Percentiles rank a stretch among this genome's conserved stretches.
Conservation (phyloP, 2,329 filamentous ascomycete species). For the Dactylellina leptospora region DNA sequence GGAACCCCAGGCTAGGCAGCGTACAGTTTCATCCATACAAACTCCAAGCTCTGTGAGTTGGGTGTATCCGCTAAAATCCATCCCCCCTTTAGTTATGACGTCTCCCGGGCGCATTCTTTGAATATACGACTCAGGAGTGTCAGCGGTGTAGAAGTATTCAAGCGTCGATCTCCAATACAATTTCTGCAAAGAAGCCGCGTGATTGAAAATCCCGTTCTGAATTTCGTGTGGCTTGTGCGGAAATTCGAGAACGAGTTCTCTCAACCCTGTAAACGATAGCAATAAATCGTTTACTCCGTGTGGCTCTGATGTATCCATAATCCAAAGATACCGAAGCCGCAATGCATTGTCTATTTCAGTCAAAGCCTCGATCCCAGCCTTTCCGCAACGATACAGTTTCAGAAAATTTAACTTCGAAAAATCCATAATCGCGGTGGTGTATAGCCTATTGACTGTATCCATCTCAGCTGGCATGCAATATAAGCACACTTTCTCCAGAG, state of each 20-base stretch:
- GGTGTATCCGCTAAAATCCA: background rate
- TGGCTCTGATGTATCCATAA: background rate
- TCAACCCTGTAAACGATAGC: conserved; percentile 2
- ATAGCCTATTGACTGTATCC: background rate
- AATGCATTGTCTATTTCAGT: background rate
- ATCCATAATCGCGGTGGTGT: background rate
- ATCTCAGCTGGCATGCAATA: background rate
- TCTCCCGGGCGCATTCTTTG: background rate
- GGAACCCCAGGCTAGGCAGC: no score
- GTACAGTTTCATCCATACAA: background rate
- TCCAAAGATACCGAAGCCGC: background rate
- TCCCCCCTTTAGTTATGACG: background rate
- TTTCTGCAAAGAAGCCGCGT: background rate
- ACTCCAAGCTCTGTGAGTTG: conserved; percentile 2
- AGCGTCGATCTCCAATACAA: conserved; percentile 3
- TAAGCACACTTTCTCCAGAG: background rate
- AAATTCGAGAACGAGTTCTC: conserved; percentile 8
- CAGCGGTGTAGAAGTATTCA: background rate
- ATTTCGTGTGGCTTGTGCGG: background rate
- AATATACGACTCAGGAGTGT: background rate
- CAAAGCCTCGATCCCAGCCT: background rate
- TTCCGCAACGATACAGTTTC: background rate
- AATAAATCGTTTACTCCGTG: background rate
- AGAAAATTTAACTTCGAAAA: conserved; percentile 6
- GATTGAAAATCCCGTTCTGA: background rate